These are phyloP conservation scores for Ophiorrhiza pumila DNA, from an alignment of 257 asterid species.

Conservation along the genomic window DNA sequence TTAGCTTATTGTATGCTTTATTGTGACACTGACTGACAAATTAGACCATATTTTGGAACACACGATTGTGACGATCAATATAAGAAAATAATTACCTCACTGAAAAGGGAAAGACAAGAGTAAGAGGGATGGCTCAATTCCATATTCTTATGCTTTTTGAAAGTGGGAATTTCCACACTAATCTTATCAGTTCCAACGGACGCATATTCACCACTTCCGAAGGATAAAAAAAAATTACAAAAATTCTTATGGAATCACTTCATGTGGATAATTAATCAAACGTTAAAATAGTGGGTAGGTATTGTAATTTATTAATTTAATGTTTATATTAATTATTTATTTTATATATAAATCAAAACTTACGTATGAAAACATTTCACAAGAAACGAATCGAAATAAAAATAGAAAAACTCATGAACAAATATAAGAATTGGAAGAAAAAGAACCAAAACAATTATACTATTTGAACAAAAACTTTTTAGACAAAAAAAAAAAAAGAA, in stretches of 20 bases:
- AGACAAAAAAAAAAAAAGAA: no score
- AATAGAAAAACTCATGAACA: background rate
- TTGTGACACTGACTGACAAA: background rate
- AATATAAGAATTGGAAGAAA: background rate
- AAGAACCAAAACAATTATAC: background rate
- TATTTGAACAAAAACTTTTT: no score
- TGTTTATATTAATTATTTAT: no score
- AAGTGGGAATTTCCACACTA: conserved; percentile 1
- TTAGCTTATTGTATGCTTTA: conserved; percentile 2
- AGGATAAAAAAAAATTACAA: no score
- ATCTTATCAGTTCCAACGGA: background rate
- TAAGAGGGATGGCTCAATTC: background rate
- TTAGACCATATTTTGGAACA: background rate
- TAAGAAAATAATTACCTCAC: background rate
- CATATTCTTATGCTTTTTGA: background rate
- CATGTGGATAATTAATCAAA: no score
- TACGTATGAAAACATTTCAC: no score
- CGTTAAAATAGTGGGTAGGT: no score
- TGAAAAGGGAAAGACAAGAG: conserved; percentile 1
- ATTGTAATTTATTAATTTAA: no score
- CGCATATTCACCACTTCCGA: background rate
- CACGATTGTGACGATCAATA: background rate
- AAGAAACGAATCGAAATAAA: no score
- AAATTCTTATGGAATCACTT: no score
- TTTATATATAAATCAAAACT: no score